Conservation (phyloP, 2,329 filamentous ascomycete species). For the Aspergillus pseudoterreus region DNA sequence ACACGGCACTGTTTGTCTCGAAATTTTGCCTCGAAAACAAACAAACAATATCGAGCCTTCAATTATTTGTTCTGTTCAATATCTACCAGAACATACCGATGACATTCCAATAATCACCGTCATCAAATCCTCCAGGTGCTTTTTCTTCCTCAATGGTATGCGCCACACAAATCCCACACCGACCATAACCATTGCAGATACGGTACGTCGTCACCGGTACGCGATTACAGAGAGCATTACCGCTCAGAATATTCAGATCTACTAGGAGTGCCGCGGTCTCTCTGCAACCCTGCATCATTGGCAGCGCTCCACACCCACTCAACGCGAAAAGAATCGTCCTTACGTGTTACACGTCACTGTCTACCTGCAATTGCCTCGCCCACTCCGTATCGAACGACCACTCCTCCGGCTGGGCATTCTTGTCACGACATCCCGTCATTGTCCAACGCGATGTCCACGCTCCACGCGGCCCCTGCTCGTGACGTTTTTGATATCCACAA, state of each 20-base stretch:
- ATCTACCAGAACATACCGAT: no score
- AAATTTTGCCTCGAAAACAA: no score
- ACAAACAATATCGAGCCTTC: no score
- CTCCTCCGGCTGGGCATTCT: neutral
- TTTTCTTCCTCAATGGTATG: neutral
- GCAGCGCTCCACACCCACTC: neutral
- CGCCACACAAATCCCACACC: no score
- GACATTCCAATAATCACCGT: no score
- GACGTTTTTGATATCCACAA: conserved; percentile 22
- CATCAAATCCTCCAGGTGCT: no score
- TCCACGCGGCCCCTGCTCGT: conserved; percentile 20
- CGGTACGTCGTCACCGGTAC: no score
- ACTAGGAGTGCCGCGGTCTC: neutral
- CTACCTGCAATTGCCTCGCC: neutral
- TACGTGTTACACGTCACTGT: neutral
- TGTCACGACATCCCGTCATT: neutral
- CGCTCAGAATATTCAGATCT: neutral
- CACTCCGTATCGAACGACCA: neutral
- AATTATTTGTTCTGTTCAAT: no score
- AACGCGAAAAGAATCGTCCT: neutral
- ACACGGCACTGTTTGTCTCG: no score
- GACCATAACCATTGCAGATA: no score
- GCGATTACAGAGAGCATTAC: no score
- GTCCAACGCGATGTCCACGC: conserved; percentile 21
- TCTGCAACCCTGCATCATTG: neutral